Base-by-base conservation (phyloP, 768 basidiomycete species). In the Hypholoma sublateritium region DNA sequence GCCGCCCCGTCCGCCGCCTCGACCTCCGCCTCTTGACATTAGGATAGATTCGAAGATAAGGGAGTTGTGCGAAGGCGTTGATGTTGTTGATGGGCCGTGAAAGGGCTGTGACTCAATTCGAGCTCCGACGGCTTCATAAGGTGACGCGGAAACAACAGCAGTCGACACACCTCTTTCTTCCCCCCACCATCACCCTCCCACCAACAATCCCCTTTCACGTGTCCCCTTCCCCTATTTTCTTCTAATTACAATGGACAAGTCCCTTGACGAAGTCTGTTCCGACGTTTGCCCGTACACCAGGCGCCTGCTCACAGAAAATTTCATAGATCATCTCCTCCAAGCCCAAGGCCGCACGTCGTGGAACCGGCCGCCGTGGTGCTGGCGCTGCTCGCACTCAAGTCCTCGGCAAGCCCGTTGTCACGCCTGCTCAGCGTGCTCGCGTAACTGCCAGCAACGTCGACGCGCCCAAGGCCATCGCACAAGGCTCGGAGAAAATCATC, bases 401-500 rank as follows among this genome's bases (percentile, higher is more conserved):
- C 48, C 77, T 91, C 48, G 90, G 89, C 17, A 83, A 68, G 42
- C 62, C 83, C 1, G 72, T 65, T 11, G 62, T 75, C 54, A 76
- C 76, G 32, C 82, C 86, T 6, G 74, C 72, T 41, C 73, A 80
- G 39, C 82, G 83, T 53, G 82, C 82, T 17, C 82, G 85, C 22
- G 73, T 72, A 42, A 67, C 74, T 17, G 81, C 74, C n/a, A 69
- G 75, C 17, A 70, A 74, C 42, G 76, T 73, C 37, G 72, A 70
- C 32, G 75, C 74, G 13, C 73, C 76, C 17, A 68, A 78, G 35
- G 76, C 77, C 34, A 64, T 80, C 11, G 59, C 79, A 17, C 72
- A 80, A 46, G 68, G 77, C 5, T 80, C 92, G 1, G 87, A 91
- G 70, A 98, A 98, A 78, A 95, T 98, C 63, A 93, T 98, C 65